A percentile compares a stretch with the other conserved stretches of the same genome.
phyloP scores from a whole-genome alignment of 2,329 filamentous ascomycete genomes.

The Neoascochyta sp. region DNA sequence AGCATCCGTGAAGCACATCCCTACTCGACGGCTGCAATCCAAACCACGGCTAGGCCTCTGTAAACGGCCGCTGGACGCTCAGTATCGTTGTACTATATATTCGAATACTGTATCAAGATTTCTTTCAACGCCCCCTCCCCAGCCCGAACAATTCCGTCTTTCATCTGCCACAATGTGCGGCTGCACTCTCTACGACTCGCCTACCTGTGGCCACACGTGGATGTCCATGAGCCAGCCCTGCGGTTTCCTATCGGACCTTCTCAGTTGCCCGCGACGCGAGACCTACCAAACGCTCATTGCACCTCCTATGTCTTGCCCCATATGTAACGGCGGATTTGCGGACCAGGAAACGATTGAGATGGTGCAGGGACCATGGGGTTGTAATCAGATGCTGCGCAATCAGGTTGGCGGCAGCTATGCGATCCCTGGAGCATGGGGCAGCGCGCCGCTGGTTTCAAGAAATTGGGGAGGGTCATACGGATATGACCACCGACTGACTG shows the following conservation, averaged over 20 bases:
- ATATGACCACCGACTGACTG: conserved; percentile 20
- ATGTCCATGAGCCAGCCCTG: conserved; percentile 47
- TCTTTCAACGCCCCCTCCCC: conserved; percentile 1
- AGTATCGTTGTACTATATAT: conserved; percentile 24
- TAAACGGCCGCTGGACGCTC: too few relatives aligned
- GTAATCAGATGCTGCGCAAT: conserved; percentile 29
- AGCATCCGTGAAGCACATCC: too few relatives aligned
- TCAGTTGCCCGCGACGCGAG: conserved; percentile 41
- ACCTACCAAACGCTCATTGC: conserved; percentile 26
- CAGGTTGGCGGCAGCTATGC: conserved; percentile 23
- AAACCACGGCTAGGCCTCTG: too few relatives aligned
- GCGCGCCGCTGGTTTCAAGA: conserved; percentile 11
- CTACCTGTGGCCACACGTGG: conserved; percentile 49
- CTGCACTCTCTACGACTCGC: conserved; percentile 44
- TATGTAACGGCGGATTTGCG: conserved; percentile 27
- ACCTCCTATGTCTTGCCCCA: conserved; percentile 25
- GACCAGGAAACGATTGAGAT: conserved; percentile 30
- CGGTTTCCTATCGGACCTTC: conserved; percentile 37
- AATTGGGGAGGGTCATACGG: conserved; percentile 7
- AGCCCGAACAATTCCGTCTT: background rate
- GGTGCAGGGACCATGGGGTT: conserved; percentile 32
- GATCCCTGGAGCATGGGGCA: conserved; percentile 26
- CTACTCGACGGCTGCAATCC: conserved; percentile 2
- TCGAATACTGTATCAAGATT: conserved; percentile 7
- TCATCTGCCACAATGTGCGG: conserved; percentile 45